Percentiles rank a stretch among this genome's conserved stretches.
Evolutionary conservation across 2,329 filamentous ascomycete genomes (phyloP).

Genomic region (Myriosclerotinia curreyana): DNA sequence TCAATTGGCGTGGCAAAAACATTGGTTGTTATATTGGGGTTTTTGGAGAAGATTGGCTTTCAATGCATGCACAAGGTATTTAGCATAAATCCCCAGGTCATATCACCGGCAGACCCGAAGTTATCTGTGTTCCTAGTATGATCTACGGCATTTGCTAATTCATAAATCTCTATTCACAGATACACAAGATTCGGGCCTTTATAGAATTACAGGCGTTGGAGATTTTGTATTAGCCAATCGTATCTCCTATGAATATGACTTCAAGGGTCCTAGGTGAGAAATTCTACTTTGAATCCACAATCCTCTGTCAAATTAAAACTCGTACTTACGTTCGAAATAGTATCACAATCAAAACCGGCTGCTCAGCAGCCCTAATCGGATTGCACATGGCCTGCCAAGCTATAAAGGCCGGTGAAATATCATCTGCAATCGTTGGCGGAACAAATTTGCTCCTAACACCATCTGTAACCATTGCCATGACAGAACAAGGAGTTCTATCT

Average conservation of each 20-base stretch:
- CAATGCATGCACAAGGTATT: neutral
- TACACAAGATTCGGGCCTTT: constrained; percentile 30
- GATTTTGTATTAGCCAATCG: constrained; percentile 43
- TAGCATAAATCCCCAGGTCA: too few species aligned
- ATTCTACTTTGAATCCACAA: neutral
- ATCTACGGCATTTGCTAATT: too few species aligned
- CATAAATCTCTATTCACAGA: neutral
- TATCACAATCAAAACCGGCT: constrained; percentile 44
- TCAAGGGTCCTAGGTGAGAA: constrained; percentile 36
- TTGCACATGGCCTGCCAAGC: constrained; percentile 37
- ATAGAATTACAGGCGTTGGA: constrained; percentile 39
- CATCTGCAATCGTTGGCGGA: constrained; percentile 28
- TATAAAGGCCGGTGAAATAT: constrained; percentile 25
- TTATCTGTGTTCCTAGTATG: too few species aligned
- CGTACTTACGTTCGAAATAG: neutral
- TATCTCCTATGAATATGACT: constrained; percentile 44
- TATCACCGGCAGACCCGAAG: too few species aligned
- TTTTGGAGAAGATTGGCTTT: constrained; percentile 1
- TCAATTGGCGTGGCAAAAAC: constrained; percentile 40
- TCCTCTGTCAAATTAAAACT: neutral
- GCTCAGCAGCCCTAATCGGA: constrained; percentile 41
- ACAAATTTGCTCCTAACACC: constrained; percentile 27
- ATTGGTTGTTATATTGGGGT: constrained; percentile 7
- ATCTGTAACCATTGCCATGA: neutral
- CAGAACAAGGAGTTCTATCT: constrained; percentile 13